Percentiles rank a stretch among this genome's conserved stretches.
phyloP scores from a whole-genome alignment of 2,329 filamentous ascomycete species.

The Beauveria australis region DNA sequence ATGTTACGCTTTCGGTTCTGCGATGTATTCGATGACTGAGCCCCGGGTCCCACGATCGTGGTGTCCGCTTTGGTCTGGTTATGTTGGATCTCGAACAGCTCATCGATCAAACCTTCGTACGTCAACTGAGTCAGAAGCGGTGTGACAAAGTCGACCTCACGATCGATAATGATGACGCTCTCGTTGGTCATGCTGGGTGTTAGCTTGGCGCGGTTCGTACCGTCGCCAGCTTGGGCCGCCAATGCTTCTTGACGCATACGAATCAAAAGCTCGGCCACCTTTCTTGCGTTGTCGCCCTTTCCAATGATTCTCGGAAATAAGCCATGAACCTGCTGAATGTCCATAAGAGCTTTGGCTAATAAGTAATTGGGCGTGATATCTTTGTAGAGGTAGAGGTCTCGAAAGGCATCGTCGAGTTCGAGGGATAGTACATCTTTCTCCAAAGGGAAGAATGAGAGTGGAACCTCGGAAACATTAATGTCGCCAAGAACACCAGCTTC shows the following conservation, averaged over 20 bases:
- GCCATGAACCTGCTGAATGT: slow-evolving; percentile 82
- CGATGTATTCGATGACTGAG: slow-evolving; percentile 48
- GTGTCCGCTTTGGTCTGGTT: slow-evolving; percentile 92
- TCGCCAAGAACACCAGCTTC: slow-evolving; percentile 90
- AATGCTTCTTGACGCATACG: slow-evolving; percentile 87
- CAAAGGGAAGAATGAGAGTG: slow-evolving; percentile 82
- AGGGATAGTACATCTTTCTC: slow-evolving; percentile 87
- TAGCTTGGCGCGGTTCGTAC: slow-evolving; percentile 55
- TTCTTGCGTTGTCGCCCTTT: slow-evolving; percentile 90
- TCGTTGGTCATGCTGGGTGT: slow-evolving; percentile 83
- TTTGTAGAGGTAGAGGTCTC: slow-evolving; percentile 80
- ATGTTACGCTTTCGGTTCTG: slow-evolving; percentile 76
- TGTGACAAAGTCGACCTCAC: slow-evolving; percentile 89
- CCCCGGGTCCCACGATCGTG: slow-evolving; percentile 71
- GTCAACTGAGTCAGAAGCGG: slow-evolving; percentile 89
- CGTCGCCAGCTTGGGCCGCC: slow-evolving; percentile 66
- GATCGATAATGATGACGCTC: slow-evolving; percentile 88
- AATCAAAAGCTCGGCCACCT: slow-evolving; percentile 74
- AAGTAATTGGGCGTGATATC: slow-evolving; percentile 88
- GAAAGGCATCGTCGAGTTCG: slow-evolving; percentile 79
- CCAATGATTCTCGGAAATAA: slow-evolving; percentile 91
- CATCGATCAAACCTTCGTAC: slow-evolving; percentile 92
- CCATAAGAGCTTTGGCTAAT: slow-evolving; percentile 87
- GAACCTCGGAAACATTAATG: slow-evolving; percentile 78
- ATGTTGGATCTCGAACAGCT: slow-evolving; percentile 83